Evolutionary conservation across 139 green algal species (phyloP).

Genomic region (Desmodesmus armatus): DNA sequence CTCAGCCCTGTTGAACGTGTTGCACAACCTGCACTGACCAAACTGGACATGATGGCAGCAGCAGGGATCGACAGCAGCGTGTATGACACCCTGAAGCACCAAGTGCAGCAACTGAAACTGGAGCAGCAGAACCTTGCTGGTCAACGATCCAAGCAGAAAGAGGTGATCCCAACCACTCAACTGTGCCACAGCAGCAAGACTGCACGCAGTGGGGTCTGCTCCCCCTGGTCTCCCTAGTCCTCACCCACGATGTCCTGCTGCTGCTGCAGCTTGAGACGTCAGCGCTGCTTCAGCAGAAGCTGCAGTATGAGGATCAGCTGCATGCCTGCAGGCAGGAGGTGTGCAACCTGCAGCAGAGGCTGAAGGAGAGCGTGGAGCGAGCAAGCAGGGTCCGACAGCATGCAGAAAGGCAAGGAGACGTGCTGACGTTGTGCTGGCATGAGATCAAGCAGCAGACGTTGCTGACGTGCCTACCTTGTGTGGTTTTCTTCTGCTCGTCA

Average conservation of each 20-base stretch:
- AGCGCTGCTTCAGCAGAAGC: conserved; percentile 43
- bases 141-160: neutral
- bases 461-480: no score
- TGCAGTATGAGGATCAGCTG: conserved; percentile 36
- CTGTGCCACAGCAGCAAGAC: no score
- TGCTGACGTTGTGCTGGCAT: neutral
- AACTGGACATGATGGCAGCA: no score
- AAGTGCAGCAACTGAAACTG: conserved; percentile 32
- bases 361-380: conserved; percentile 47
- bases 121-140: conserved; percentile 1
- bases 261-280: conserved; percentile 20
- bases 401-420: conserved; percentile 40
- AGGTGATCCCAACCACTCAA: neutral
- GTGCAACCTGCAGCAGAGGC: conserved; percentile 5
- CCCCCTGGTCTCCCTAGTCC: no score
- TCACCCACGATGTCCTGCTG: no score
- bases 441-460: no score
- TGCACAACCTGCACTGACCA: no score
- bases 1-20: no score
- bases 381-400: conserved; percentile 48
- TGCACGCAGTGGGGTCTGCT: no score
- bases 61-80: neutral
- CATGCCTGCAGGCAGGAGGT: conserved; percentile 27
- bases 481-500: no score
- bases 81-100: conserved; percentile 42